These are phyloP conservation scores for Isabelozyma pseudorhagii DNA, from an alignment of 805 yeast species.

Conservation along the genomic window DNA sequence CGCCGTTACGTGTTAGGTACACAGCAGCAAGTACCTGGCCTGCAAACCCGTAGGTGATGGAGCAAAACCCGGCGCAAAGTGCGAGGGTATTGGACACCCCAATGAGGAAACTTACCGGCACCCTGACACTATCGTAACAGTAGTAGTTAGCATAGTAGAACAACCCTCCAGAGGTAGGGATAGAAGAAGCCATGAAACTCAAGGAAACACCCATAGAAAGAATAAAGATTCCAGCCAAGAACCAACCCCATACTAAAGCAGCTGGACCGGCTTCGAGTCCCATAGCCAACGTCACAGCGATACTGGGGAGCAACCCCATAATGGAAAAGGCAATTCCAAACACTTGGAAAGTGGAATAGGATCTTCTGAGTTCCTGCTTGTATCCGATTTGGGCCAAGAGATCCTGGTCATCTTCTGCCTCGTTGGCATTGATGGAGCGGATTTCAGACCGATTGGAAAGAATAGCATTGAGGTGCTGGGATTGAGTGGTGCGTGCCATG, in stretches of 20 bases:
- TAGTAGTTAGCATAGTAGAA: constrained; percentile 58
- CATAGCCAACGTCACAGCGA: constrained; percentile 51
- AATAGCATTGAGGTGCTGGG: constrained; percentile 6
- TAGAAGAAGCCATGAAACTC: constrained; percentile 64
- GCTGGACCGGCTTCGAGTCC: constrained; percentile 64
- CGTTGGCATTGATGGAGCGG: constrained; percentile 9
- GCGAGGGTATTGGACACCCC: constrained; percentile 71
- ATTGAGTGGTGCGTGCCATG: neutral
- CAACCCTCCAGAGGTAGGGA: constrained; percentile 75
- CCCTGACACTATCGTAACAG: constrained; percentile 52
- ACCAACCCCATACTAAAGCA: constrained; percentile 74
- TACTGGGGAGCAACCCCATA: constrained; percentile 68
- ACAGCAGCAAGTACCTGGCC: constrained; percentile 58
- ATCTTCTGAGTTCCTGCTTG: constrained; percentile 63
- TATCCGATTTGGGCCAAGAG: constrained; percentile 62
- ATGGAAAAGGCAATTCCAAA: constrained; percentile 72
- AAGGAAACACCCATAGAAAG: constrained; percentile 56
- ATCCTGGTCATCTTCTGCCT: constrained; percentile 18
- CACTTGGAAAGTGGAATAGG: constrained; percentile 58
- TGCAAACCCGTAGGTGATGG: constrained; percentile 69
- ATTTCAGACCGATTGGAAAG: constrained; percentile 17
- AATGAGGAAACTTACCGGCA: constrained; percentile 57
- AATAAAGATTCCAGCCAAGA: constrained; percentile 53
- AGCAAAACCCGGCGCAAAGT: constrained; percentile 61
- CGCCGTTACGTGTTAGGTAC: constrained; percentile 43